Conservation (phyloP, 192 early-diverging fungal species). For the Coemansia sp. region DNA sequence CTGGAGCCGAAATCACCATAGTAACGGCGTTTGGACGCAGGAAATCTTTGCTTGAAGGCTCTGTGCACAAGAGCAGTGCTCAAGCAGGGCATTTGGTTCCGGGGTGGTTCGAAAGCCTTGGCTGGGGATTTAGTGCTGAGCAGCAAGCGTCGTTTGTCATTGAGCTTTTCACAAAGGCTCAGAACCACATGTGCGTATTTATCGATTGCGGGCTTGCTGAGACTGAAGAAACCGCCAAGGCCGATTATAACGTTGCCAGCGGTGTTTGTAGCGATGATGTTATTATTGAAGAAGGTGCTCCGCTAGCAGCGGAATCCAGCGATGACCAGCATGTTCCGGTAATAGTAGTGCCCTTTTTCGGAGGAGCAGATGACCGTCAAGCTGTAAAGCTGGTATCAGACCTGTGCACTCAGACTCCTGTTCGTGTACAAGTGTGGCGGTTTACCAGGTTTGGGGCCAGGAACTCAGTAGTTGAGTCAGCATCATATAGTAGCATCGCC, state of each 20-base stretch:
- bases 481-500: too few relatives aligned
- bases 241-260: not conserved
- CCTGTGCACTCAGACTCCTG: conserved; percentile 48
- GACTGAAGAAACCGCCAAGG: conserved; percentile 10
- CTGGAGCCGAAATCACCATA: conserved; percentile 65
- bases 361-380: conserved; percentile 68
- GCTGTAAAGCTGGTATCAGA: conserved; percentile 9
- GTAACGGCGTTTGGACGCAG: conserved; percentile 62
- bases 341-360: conserved; percentile 71
- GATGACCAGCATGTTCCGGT: conserved; percentile 55
- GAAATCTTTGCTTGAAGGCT: not conserved
- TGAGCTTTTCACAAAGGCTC: conserved; percentile 48
- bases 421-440: conserved; percentile 57
- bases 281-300: not conserved
- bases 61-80: not conserved
- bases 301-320: conserved; percentile 1
- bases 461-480: too few relatives aligned
- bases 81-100: conserved; percentile 14
- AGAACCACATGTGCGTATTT: conserved; percentile 58
- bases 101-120: conserved; percentile 43
- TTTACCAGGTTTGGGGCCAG: conserved; percentile 1
- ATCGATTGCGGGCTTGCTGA: conserved; percentile 69
- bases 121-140: conserved; percentile 46
- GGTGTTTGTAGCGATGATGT: not conserved
- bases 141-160: conserved; percentile 54